These are phyloP conservation scores for Sphaerulina vaccinii DNA, from an alignment of 2,329 filamentous ascomycete species.

Conservation along the genomic window DNA sequence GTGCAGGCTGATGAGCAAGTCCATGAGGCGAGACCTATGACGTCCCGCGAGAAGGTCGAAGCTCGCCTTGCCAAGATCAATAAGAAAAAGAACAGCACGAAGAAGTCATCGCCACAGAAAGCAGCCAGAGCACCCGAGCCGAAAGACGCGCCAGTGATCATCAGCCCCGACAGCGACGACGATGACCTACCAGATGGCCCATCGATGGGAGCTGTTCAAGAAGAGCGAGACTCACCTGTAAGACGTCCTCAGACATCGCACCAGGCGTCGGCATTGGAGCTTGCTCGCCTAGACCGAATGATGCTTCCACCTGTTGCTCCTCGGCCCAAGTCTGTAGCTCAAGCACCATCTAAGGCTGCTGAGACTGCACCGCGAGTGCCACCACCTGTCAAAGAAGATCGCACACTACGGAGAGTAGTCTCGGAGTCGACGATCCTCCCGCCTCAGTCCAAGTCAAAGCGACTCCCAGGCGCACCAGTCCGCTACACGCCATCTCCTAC, in stretches of 20 bases:
- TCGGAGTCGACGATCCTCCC: conserved; percentile 19
- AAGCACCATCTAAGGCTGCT: not conserved
- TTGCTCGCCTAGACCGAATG: conserved; percentile 22
- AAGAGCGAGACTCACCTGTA: conserved; percentile 6
- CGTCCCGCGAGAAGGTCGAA: conserved; percentile 29
- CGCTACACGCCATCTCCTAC: conserved; percentile 31
- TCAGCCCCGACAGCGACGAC: conserved; percentile 8
- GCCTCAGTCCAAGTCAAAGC: conserved; percentile 15
- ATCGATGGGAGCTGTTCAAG: conserved; percentile 9
- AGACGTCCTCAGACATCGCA: conserved; percentile 13
- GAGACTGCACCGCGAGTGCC: not conserved
- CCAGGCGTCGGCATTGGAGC: conserved; percentile 18
- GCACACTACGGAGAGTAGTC: conserved; percentile 20
- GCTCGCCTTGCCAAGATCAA: conserved; percentile 34
- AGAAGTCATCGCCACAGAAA: conserved; percentile 6
- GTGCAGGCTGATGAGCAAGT: not conserved
- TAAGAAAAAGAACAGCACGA: conserved; percentile 23
- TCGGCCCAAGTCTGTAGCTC: not conserved
- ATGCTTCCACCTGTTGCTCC: conserved; percentile 24
- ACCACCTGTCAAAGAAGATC: conserved; percentile 11
- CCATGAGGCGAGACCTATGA: conserved; percentile 8
- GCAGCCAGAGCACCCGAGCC: not conserved
- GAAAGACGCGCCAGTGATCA: not conserved
- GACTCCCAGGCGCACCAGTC: conserved; percentile 32
- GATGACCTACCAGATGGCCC: conserved; percentile 6